A percentile compares a stretch with the other conserved stretches of the same genome.
Conservation (phyloP, 2,329 filamentous ascomycete genomes). For the Ceratocystis destructans region DNA sequence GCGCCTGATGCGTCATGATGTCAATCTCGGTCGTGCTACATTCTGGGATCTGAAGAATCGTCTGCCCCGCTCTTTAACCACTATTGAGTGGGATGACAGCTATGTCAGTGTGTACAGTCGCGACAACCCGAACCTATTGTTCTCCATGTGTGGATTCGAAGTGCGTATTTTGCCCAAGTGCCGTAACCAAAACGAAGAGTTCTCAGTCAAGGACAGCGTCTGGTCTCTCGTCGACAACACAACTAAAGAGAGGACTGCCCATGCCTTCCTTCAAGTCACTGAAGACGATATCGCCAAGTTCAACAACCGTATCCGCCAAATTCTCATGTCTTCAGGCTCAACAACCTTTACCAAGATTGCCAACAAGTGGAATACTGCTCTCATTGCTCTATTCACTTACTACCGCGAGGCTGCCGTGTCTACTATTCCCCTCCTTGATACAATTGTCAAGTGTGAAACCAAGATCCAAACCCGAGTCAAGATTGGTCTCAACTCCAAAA, state of each 20-base stretch:
- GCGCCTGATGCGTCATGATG: constrained; percentile 96
- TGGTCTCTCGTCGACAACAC: constrained; percentile 96
- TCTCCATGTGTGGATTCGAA: constrained; percentile 97
- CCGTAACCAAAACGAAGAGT: constrained; percentile 89
- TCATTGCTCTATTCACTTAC: constrained; percentile 96
- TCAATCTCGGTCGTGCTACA: constrained; percentile 90
- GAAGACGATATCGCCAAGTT: constrained; percentile 98
- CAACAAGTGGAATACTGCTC: constrained; percentile 98
- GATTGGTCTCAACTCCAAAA: constrained; percentile 97
- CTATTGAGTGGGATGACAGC: constrained; percentile 97
- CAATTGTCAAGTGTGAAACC: constrained; percentile 97
- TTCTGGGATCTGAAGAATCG: constrained; percentile 99
- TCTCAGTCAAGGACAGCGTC: constrained; percentile 92
- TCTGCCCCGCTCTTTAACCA: constrained; percentile 84
- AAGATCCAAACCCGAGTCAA: constrained; percentile 99
- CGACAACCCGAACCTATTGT: constrained; percentile 92
- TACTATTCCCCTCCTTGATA: constrained; percentile 84
- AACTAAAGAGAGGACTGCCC: constrained; percentile 90
- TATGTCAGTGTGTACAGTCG: constrained; percentile 96
- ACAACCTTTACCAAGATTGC: constrained; percentile 99
- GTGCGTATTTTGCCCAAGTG: constrained; percentile 92
- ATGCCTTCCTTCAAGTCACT: constrained; percentile 94
- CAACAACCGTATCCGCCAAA: constrained; percentile 96
- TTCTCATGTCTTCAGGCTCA: constrained; percentile 97
- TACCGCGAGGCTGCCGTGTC: constrained; percentile 96